A percentile compares a stretch with the other conserved stretches of the same genome.
Conservation (phyloP, 305 asterid species). For the Fraxinus albicans region DNA sequence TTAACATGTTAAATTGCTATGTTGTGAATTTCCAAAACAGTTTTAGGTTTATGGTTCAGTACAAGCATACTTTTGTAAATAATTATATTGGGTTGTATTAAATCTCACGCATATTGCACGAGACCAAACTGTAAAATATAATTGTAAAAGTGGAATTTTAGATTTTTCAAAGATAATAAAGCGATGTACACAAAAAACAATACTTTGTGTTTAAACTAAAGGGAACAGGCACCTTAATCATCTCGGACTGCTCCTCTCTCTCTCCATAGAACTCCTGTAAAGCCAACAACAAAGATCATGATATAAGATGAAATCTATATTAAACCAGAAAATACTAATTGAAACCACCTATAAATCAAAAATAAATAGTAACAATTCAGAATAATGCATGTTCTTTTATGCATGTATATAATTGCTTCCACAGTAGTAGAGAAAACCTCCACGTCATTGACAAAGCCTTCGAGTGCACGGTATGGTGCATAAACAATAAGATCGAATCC, state of each 20-base stretch:
- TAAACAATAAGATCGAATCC: conserved; percentile 91
- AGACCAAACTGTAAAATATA: not conserved
- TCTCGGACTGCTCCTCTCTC: conserved; percentile 30
- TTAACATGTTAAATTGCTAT: not conserved
- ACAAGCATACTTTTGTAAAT: not conserved
- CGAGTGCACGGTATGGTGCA: conserved; percentile 87
- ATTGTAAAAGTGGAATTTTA: conserved; percentile 12
- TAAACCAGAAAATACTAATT: not conserved
- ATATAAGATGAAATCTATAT: conserved; percentile 16
- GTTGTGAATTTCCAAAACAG: not conserved
- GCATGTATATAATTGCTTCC: conserved; percentile 13
- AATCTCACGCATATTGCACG: not conserved
- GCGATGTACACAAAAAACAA: not conserved
- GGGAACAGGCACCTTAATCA: conserved; percentile 32
- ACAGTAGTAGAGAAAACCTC: conserved; percentile 47
- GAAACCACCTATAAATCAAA: not conserved
- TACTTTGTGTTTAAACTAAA: not conserved
- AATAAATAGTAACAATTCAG: too few relatives aligned
- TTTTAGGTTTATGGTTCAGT: not conserved
- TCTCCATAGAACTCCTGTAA: conserved; percentile 42
- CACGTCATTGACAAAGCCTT: conserved; percentile 67
- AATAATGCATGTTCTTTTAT: not conserved
- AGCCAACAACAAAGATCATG: conserved; percentile 16
- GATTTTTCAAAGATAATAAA: not conserved
- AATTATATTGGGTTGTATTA: not conserved